Base-by-base conservation (phyloP, 164 flowering plant genomes). In the Vitis riparia region DNA sequence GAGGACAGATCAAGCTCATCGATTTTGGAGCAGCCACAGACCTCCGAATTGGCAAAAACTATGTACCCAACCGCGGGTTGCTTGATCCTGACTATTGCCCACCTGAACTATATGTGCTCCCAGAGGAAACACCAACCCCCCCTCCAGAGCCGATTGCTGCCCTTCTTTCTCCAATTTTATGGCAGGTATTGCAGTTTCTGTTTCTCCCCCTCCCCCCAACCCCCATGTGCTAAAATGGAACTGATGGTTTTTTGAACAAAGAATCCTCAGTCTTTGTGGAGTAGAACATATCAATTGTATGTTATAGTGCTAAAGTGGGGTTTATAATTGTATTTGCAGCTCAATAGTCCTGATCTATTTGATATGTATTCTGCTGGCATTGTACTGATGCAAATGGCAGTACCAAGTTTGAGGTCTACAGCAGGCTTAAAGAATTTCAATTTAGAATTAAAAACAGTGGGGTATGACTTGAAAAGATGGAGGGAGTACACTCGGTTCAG, bases 1-100 rank as follows among this genome's bases (percentile, higher is more conserved):
- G 82, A 71, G 99, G 99, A 17, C 80, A 80, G 76, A 89, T 95
- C 70, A 95, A 95, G 80, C 94, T 95, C 69, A 93, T 95, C 67
- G 98, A 95, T 78, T 95, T 95, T 68, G 99, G 99, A 12, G 99
- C 99, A 52, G 98, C 98, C 27, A 75, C 99, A 11, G 99, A 93
- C 67, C 94, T 95, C 30, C 86, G 98, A 3, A 95, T 95, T 64
- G 99, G 99, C 53, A 95, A 95, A 82, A 95, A 95, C 67, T 93
- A 83, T 68, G 83, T 86, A 11, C 99, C 99, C 0, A 67, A 91
- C 55, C 83, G 82, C 17, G 83, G 83, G 1, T 71, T 93, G 67
- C 97, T 95, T 50, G 99, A 95, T 74, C 98, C 97, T 47, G 98
- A 89, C 50, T 95, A 85, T 76, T 95, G 98, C 67, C 99, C 99